phyloP scores from a whole-genome alignment of 352 stramenopile genomes.

The Achlya hypogyna region DNA sequence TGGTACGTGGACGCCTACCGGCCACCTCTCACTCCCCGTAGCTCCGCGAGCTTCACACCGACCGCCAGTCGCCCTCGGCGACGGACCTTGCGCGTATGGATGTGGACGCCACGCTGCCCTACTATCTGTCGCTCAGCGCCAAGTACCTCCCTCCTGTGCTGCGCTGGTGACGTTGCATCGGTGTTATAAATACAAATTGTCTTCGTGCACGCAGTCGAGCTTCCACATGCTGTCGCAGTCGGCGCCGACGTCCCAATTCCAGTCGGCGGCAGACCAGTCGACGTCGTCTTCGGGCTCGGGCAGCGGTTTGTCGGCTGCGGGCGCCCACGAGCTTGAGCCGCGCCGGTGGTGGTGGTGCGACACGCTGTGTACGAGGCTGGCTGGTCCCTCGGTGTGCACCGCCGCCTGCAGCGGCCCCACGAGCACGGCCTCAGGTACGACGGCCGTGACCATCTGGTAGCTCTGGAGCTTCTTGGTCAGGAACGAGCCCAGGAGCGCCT shows the following conservation, averaged over 20 bases:
- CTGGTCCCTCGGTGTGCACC: not conserved
- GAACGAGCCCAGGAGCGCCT: slow-evolving; percentile 11
- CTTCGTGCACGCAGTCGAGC: not conserved
- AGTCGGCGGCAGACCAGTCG: not conserved
- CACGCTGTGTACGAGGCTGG: not conserved
- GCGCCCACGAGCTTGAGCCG: not conserved
- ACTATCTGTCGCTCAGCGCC: slow-evolving; percentile 53
- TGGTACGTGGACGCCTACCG: slow-evolving; percentile 35
- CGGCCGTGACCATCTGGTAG: slow-evolving; percentile 1
- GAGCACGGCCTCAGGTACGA: not conserved
- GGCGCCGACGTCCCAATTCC: not conserved
- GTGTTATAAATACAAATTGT: slow-evolving; percentile 21
- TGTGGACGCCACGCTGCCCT: slow-evolving; percentile 38
- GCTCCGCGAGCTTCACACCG: slow-evolving; percentile 10
- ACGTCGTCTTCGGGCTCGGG: not conserved
- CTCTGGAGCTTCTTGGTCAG: slow-evolving; percentile 5
- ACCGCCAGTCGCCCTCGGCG: slow-evolving; percentile 34
- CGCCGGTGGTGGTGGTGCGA: not conserved
- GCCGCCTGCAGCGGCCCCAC: not conserved
- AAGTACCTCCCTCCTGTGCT: slow-evolving; percentile 65
- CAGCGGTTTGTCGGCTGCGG: not conserved
- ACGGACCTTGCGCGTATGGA: slow-evolving; percentile 29
- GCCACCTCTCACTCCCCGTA: not conserved
- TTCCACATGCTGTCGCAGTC: slow-evolving; percentile 2
- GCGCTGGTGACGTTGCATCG: slow-evolving; percentile 41